Conservation (phyloP, 257 asterid species). For the Solanum phureja region DNA sequence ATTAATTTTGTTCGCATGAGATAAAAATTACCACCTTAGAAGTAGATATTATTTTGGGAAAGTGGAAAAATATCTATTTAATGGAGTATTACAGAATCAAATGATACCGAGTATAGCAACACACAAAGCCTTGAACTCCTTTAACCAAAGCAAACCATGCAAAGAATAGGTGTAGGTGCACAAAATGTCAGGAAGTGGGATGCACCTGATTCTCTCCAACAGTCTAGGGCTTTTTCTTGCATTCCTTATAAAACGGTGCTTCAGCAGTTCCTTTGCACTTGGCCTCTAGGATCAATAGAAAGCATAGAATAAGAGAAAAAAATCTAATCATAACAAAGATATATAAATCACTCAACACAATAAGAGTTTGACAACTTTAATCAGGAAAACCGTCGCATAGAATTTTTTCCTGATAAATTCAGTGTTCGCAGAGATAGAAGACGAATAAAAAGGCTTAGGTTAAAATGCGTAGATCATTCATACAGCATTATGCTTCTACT, state of each 20-base stretch:
- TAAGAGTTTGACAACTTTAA: neutral
- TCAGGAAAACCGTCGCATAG: neutral
- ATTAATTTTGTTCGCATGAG: neutral
- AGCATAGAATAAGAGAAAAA: neutral
- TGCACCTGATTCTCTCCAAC: slow-evolving; percentile 88
- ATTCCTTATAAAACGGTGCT: slow-evolving; percentile 82
- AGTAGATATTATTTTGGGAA: neutral
- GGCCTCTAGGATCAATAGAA: slow-evolving; percentile 48
- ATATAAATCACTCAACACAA: neutral
- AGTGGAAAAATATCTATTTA: neutral
- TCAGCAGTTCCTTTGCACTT: slow-evolving; percentile 93
- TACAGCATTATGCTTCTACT: neutral
- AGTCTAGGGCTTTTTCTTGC: slow-evolving; percentile 93
- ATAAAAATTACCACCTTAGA: neutral
- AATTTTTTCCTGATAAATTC: neutral
- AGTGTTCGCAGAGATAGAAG: neutral
- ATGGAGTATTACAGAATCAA: neutral
- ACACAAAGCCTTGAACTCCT: neutral
- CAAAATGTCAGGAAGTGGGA: neutral
- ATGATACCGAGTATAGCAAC: neutral
- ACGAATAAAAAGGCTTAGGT: neutral
- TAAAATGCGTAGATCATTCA: neutral
- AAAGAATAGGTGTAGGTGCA: neutral
- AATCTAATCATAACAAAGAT: neutral
- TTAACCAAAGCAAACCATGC: neutral